A percentile compares a stretch with the other conserved stretches of the same genome.
These are phyloP conservation scores for Solanum gracilifrons DNA, from an alignment of 257 asterid genomes.

Conservation along the genomic window DNA sequence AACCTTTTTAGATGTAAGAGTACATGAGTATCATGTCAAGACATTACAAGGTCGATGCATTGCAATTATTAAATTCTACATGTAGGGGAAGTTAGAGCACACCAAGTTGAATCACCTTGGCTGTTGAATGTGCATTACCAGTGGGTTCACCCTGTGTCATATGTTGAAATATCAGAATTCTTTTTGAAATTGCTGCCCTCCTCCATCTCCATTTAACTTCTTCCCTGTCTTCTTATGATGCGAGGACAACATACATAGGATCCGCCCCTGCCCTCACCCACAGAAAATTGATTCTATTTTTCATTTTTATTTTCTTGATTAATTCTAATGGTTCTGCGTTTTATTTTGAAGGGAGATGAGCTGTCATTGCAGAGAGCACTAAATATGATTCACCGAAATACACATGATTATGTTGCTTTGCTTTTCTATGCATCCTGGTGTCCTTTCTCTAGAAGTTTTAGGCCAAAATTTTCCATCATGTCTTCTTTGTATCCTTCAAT, in stretches of 20 bases:
- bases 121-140: neutral
- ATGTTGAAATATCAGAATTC: neutral
- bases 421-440: slow-evolving; percentile 97
- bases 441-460: slow-evolving; percentile 70
- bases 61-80: neutral
- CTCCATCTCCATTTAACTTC: neutral
- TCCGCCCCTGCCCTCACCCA: neutral
- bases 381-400: slow-evolving; percentile 53
- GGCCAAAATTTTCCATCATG: slow-evolving; percentile 56
- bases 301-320: neutral
- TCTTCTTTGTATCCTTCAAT: slow-evolving; percentile 75
- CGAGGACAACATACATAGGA: neutral
- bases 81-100: neutral
- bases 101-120: neutral
- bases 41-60: neutral
- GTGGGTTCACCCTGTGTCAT: neutral
- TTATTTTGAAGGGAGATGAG: slow-evolving; percentile 69
- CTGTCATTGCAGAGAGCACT: slow-evolving; percentile 65
- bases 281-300: neutral
- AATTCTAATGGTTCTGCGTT: slow-evolving; percentile 8
- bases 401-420: slow-evolving; percentile 57
- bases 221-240: neutral
- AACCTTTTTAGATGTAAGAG: neutral
- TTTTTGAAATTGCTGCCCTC: neutral
- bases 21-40: neutral